Evolutionary conservation across 1,284 basidiomycete genomes (phyloP).

Genomic region (Kwoniella shivajii): DNA sequence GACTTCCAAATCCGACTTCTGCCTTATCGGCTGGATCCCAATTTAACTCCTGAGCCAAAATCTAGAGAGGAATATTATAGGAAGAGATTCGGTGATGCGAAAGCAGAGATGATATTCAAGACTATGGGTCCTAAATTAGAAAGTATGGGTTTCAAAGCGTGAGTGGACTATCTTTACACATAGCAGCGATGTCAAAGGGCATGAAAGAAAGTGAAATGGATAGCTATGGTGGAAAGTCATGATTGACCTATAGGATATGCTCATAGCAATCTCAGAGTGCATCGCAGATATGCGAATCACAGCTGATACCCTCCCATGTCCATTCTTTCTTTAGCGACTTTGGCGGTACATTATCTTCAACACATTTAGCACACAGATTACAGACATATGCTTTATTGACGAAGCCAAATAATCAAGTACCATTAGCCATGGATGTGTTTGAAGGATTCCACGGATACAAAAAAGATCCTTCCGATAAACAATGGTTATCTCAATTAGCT

Average conservation of each 20-base stretch:
- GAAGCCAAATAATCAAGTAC: constrained; percentile 47
- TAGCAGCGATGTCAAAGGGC: too few species aligned
- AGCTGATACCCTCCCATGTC: neutral
- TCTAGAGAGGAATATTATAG: constrained; percentile 38
- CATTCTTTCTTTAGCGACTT: constrained; percentile 27
- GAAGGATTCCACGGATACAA: constrained; percentile 53
- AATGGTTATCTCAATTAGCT: constrained; percentile 46
- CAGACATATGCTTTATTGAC: constrained; percentile 37
- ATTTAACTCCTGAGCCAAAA: constrained; percentile 34
- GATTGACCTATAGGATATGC: too few species aligned
- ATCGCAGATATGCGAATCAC: too few species aligned
- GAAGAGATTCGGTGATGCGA: constrained; percentile 49
- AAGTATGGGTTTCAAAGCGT: constrained; percentile 51
- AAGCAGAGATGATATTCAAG: constrained; percentile 37
- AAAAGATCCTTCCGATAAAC: constrained; percentile 45
- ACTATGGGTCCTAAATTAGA: constrained; percentile 44
- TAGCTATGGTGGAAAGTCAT: too few species aligned
- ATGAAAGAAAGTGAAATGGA: too few species aligned
- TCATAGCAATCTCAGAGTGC: too few species aligned
- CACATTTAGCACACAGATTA: constrained; percentile 54
- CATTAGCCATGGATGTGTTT: constrained; percentile 43
- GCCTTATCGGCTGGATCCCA: constrained; percentile 51
- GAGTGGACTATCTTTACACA: too few species aligned
- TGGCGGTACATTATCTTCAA: constrained; percentile 46
- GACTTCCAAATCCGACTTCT: constrained; percentile 44